Base-by-base conservation (phyloP, 208 protist genomes). In the Naegleria fowleri region DNA sequence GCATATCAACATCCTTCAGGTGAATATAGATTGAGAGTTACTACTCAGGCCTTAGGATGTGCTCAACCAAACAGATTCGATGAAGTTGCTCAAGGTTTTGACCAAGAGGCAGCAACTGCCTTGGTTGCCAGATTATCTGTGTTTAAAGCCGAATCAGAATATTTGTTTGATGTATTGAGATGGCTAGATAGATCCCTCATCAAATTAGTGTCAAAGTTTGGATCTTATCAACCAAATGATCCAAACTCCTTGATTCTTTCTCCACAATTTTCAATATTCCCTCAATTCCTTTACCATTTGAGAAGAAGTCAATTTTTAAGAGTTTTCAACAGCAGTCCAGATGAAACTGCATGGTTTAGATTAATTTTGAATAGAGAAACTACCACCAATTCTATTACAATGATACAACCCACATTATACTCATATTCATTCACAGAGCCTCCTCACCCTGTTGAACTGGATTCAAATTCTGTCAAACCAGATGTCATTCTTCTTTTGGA, bases 271-370 rank as follows among this genome's bases (percentile, higher is more conserved):
- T 94, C 96, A 5, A 95, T 99, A 85, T 99, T 99, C 92, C 99
- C 99, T 16, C 98, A 99, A 92, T 99, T 99, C 94, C 98, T 99
- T 95, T 99, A 99, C 95, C 98, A 99, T 93, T 95, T 99, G 29
- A 96, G 99, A 58, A 95, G 98, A 83, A 98, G 96, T 40, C 96
- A 95, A 90, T 99, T 99, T 91, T 94, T 99, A 52, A 95, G 97
- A 92, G 97, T 99, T 3, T 99, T 99, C 94, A 99, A 99, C 95
- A 96, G 94, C 41, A 97, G 96, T 79, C 98, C 98, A 48, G 99
- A 99, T 94, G 98, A 99, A 93, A 99, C 98, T 36, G 94, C 98
- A n/a, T 99, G 97, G 91, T 97, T 98, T 91, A 95, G 98, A 83
- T 94, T 99, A 58, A 97, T 97, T 93, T 94, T 99, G 83, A 96